A percentile compares a stretch with the other conserved stretches of the same genome.
Conservation (phyloP, 2,329 filamentous ascomycete species). For the Diaporthe citriasiana region DNA sequence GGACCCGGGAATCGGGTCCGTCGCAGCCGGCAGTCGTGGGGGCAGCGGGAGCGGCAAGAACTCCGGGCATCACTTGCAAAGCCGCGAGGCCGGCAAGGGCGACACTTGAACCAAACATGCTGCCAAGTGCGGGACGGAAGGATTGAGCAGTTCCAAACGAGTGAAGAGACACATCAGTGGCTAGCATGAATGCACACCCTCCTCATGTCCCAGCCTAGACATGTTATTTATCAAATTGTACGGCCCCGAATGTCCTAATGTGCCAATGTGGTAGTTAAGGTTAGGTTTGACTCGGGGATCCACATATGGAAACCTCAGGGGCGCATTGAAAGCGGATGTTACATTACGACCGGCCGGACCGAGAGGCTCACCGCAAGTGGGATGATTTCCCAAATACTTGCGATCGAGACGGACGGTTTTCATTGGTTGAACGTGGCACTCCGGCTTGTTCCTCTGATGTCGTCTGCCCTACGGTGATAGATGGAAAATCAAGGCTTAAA, state of each 20-base stretch:
- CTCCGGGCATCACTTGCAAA: background rate
- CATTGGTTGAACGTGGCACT: background rate
- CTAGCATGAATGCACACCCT: background rate
- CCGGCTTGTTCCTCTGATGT: background rate
- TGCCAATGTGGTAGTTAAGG: background rate
- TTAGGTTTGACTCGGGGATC: background rate
- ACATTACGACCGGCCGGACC: constrained; percentile 1
- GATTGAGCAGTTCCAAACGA: background rate
- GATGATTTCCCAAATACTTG: background rate
- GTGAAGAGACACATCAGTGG: background rate
- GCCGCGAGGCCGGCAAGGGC: constrained; percentile 11
- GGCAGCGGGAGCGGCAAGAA: background rate
- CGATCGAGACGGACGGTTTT: background rate
- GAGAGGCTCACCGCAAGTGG: constrained; percentile 13
- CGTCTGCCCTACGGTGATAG: background rate
- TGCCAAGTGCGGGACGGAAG: background rate
- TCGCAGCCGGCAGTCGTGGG: background rate
- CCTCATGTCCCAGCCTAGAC: background rate
- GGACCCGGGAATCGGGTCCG: background rate
- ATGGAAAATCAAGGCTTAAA: constrained; percentile 4
- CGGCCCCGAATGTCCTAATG: background rate
- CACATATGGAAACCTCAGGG: constrained; percentile 8
- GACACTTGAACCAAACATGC: background rate
- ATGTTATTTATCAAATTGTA: background rate
- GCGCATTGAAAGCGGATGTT: background rate